Percentiles rank a stretch among this genome's conserved stretches.
These are phyloP conservation scores for Globisporangium yorkense DNA, from an alignment of 352 stramenopile species.

Conservation along the genomic window DNA sequence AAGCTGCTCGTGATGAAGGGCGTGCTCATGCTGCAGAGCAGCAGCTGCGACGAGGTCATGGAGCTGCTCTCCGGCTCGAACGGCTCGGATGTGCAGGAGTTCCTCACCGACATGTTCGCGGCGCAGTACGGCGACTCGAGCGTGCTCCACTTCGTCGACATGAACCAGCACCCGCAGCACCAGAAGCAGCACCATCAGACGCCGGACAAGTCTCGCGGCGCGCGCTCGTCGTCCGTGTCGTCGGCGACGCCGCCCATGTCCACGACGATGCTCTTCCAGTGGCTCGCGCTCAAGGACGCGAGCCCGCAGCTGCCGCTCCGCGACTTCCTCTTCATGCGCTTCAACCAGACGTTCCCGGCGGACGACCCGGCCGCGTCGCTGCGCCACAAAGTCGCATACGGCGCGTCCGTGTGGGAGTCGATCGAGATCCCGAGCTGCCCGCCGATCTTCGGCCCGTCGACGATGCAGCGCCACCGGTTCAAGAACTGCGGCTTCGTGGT, in stretches of 20 bases:
- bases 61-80: conserved; percentile 46
- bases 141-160: conserved; percentile 47
- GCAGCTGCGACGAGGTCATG: conserved; percentile 65
- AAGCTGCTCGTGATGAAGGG: conserved; percentile 66
- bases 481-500: conserved; percentile 73
- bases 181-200: background rate
- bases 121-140: conserved; percentile 47
- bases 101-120: conserved; percentile 54
- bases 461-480: conserved; percentile 41
- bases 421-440: conserved; percentile 48
- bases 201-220: background rate
- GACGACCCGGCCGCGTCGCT: conserved; percentile 25
- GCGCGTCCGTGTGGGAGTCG: conserved; percentile 63
- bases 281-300: conserved; percentile 64
- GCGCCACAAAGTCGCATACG: conserved; percentile 24
- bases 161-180: conserved; percentile 11
- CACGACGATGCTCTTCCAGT: conserved; percentile 49
- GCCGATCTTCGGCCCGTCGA: conserved; percentile 39
- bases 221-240: conserved; percentile 4
- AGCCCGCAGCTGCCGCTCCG: conserved; percentile 44
- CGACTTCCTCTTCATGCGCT: conserved; percentile 81
- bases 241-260: conserved; percentile 13
- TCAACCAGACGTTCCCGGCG: conserved; percentile 49
- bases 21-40: conserved; percentile 59
- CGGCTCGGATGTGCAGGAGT: conserved; percentile 33